Percentiles rank a stretch among this genome's conserved stretches.
Conservation (phyloP, 179 eudicot genomes). For the Beta lomatogona region DNA sequence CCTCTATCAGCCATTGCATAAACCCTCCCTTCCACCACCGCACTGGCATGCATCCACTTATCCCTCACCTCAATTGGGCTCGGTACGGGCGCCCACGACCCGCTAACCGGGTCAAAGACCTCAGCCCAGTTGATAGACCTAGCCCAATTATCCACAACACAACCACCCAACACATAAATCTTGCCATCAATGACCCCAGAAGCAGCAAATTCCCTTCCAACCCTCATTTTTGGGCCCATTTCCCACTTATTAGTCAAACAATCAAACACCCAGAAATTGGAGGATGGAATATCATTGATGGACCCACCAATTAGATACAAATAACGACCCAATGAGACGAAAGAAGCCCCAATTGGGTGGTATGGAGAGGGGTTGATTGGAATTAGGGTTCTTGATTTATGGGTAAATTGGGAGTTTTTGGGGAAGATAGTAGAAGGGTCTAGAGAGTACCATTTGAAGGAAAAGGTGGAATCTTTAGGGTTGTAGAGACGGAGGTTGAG, state of each 20-base stretch:
- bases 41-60: constrained; percentile 93
- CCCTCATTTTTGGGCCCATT: constrained; percentile 73
- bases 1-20: constrained; percentile 96
- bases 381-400: constrained; percentile 20
- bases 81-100: constrained; percentile 55
- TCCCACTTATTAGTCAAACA: constrained; percentile 63
- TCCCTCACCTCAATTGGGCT: constrained; percentile 66
- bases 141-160: constrained; percentile 75
- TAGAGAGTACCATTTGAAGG: constrained; percentile 64
- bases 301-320: constrained; percentile 85
- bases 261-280: constrained; percentile 65
- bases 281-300: constrained; percentile 44
- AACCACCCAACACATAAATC: constrained; percentile 86
- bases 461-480: constrained; percentile 37
- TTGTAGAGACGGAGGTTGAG: constrained; percentile 60
- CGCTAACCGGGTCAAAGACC: constrained; percentile 62
- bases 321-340: constrained; percentile 45
- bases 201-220: constrained; percentile 80
- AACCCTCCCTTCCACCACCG: constrained; percentile 58
- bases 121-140: constrained; percentile 77
- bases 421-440: constrained; percentile 20
- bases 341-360: constrained; percentile 59
- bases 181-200: constrained; percentile 67
- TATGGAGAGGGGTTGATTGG: constrained; percentile 50
- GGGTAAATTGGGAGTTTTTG: not conserved